A percentile compares a stretch with the other conserved stretches of the same genome.
Evolutionary conservation across 2,329 filamentous ascomycete genomes (phyloP).

Genomic region (Aspergillus puulaauensis): DNA sequence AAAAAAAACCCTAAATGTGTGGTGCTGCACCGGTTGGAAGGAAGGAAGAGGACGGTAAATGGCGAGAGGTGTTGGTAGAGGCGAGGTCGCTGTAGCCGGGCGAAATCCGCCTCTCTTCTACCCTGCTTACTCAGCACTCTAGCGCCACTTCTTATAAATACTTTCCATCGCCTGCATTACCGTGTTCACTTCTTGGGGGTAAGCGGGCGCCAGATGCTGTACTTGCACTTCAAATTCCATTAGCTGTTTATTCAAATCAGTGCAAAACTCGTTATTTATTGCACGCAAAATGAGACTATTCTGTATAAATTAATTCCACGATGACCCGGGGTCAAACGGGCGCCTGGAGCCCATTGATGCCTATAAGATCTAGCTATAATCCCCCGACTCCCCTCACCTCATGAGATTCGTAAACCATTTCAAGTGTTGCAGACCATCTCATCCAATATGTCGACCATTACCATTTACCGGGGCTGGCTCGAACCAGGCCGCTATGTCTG

Average conservation of each 20-base stretch:
- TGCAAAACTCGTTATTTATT: background rate
- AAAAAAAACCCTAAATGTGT: background rate
- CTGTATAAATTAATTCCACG: background rate
- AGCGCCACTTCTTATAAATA: constrained; percentile 10
- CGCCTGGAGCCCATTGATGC: background rate
- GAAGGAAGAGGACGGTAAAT: background rate
- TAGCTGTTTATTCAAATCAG: background rate
- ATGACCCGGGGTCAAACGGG: background rate
- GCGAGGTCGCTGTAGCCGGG: constrained; percentile 36
- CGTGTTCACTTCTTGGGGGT: background rate
- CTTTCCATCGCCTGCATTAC: background rate
- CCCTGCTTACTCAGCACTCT: constrained; percentile 34
- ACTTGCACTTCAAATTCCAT: background rate
- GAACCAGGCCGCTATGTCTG: constrained; percentile 48
- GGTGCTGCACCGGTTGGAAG: background rate
- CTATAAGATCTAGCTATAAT: background rate
- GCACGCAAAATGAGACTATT: background rate
- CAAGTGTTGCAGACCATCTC: background rate
- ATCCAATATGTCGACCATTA: constrained; percentile 21
- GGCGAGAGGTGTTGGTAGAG: constrained; percentile 30
- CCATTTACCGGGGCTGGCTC: constrained; percentile 53
- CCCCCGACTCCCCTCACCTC: background rate
- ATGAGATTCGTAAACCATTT: background rate
- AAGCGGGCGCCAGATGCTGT: background rate
- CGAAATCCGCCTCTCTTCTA: constrained; percentile 35